Conservation (phyloP, 176 grass and related monocot species). For the Rhipidocladum racemiflorum region DNA sequence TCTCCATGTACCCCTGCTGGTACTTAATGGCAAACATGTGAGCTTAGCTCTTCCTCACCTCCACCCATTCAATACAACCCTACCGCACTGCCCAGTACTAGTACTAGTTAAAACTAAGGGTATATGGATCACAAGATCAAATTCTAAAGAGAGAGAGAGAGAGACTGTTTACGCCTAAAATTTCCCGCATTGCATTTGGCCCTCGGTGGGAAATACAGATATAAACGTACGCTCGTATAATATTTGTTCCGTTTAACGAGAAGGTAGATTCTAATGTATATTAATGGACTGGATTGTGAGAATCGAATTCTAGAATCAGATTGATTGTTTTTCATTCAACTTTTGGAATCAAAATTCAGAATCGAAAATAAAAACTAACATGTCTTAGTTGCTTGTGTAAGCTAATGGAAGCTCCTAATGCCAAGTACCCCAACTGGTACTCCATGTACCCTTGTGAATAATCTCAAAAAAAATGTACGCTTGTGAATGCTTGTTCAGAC, state of each 20-base stretch:
- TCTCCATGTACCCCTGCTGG: slow-evolving; percentile 9
- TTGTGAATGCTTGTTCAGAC: neutral
- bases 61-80: neutral
- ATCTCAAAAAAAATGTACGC: no score
- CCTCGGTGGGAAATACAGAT: no score
- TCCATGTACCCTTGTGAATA: no score
- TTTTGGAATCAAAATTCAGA: no score
- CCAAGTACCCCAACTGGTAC: neutral
- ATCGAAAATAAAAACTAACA: no score
- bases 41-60: slow-evolving; percentile 11
- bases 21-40: slow-evolving; percentile 33
- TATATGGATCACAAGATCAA: neutral
- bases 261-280: no score
- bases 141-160: neutral
- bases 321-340: no score
- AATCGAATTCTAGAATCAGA: no score
- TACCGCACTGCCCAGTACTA: neutral
- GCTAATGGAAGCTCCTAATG: slow-evolving; percentile 1
- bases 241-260: no score
- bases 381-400: neutral
- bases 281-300: no score
- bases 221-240: neutral
- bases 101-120: neutral
- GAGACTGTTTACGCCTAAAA: no score
- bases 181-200: no score